Base-by-base conservation (phyloP, 2,329 filamentous ascomycete species). In the Mycosphaerella sp. region DNA sequence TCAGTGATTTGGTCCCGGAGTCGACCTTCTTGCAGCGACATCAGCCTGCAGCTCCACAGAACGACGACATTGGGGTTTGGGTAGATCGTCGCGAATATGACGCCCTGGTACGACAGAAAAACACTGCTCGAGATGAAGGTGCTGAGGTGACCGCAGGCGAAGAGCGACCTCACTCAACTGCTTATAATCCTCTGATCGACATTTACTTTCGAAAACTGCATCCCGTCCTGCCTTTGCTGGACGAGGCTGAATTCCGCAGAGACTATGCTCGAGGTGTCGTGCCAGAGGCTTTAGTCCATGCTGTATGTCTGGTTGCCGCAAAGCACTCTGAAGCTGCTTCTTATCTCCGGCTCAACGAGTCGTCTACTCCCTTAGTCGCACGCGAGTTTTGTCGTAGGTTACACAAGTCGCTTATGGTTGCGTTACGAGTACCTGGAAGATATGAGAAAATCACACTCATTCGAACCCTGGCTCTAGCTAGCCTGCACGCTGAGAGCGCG, bases 281-380 rank as follows among this genome's bases (percentile, higher is more conserved):
- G 38, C 68, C 73, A 3, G 69, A 70, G 12, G 66, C 74, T 36
- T 53, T 76, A 14, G 64, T 72, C 53, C 72, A 76, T 58, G 73
- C 74, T 4, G 72, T 78, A 5, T 78, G 75, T 57, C 67, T 78
- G 8, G 72, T 76, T 14, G 74, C 75, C 12, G 76, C 74, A 0
- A 76, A 76, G 55, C 75, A 78, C 57, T 65, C 72, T 2, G 64
- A 70, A 38, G 75, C 74, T n/a, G 66, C 65, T 21, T 64, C 68
- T 7, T 65, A 73, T 53, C 66, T 76, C 11, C 66, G 64, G 39
- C 64, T 76, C n/a, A 66, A 64, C 1, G 68, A 71, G 6, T 60
- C 63, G 4, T 57, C 66, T 5, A 63, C 64, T 3, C 55, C 63
- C 58, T 63, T 74, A 12, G 67, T 66, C 34, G 72, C 73, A 9